These are phyloP conservation scores for Escallonia herrerae DNA, from an alignment of 129 eudicot genomes.

Conservation along the genomic window DNA sequence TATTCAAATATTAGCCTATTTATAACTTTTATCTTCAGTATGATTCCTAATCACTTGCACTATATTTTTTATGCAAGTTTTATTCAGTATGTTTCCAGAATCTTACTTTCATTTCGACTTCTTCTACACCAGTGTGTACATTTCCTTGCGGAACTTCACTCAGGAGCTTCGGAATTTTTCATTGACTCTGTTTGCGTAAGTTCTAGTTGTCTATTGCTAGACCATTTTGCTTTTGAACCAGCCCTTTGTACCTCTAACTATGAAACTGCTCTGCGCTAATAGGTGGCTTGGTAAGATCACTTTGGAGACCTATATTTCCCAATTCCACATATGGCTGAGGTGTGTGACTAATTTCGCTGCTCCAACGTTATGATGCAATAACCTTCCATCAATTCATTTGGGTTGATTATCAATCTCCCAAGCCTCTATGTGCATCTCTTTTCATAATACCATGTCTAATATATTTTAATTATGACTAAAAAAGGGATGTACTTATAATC, in stretches of 20 bases:
- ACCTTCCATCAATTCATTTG: too few relatives aligned
- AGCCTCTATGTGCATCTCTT: too few relatives aligned
- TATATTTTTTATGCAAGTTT: too few relatives aligned
- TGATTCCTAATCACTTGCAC: neutral
- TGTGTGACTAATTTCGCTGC: conserved; percentile 3
- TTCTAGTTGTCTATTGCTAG: conserved; percentile 4
- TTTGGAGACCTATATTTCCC: conserved; percentile 87
- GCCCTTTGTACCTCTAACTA: neutral
- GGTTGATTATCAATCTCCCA: too few relatives aligned
- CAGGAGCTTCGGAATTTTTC: conserved; percentile 78
- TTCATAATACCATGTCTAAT: too few relatives aligned
- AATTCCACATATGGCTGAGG: conserved; percentile 97
- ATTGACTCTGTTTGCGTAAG: conserved; percentile 91
- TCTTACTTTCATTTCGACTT: neutral
- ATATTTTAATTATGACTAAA: too few relatives aligned
- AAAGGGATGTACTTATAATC: too few relatives aligned
- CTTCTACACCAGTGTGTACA: conserved; percentile 62
- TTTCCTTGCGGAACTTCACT: conserved; percentile 83
- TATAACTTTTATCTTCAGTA: neutral
- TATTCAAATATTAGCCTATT: neutral
- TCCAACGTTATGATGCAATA: neutral
- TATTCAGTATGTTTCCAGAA: neutral
- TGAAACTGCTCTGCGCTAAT: conserved; percentile 10
- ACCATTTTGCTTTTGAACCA: neutral
- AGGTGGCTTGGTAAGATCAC: conserved; percentile 98